These are phyloP conservation scores for Tolypocladium cylindrosporum DNA, from an alignment of 2,329 filamentous ascomycete species.

Conservation along the genomic window DNA sequence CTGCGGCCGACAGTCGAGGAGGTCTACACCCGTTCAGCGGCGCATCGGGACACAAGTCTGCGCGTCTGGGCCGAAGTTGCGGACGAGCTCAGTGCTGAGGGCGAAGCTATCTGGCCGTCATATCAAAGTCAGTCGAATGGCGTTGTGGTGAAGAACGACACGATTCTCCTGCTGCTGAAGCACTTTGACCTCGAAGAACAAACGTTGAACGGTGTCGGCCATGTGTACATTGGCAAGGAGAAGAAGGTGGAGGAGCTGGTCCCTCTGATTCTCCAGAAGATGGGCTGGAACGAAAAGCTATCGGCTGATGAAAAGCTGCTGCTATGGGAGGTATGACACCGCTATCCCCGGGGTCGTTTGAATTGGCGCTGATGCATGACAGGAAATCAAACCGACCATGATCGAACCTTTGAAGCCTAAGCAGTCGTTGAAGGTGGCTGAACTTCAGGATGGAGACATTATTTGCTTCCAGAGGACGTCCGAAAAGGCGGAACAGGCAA, in stretches of 20 bases:
- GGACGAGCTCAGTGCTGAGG: constrained; percentile 55
- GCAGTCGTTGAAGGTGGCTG: constrained; percentile 77
- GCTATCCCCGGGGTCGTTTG: not conserved
- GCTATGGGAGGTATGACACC: constrained; percentile 60
- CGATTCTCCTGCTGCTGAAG: constrained; percentile 83
- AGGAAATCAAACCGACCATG: constrained; percentile 96
- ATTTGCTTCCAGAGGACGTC: constrained; percentile 75
- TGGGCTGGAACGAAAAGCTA: constrained; percentile 76
- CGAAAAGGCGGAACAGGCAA: constrained; percentile 30
- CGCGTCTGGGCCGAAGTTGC: constrained; percentile 81
- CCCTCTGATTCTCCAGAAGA: constrained; percentile 65
- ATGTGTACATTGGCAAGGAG: constrained; percentile 79
- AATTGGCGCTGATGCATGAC: not conserved
- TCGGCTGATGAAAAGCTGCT: constrained; percentile 48
- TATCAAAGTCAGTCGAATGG: constrained; percentile 48
- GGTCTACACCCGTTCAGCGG: constrained; percentile 37
- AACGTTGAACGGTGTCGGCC: constrained; percentile 63
- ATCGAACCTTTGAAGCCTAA: constrained; percentile 92
- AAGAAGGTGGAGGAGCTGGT: constrained; percentile 82
- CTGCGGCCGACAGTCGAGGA: constrained; percentile 70
- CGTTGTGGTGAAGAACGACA: constrained; percentile 47
- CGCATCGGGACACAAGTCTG: constrained; percentile 61
- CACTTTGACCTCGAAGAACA: constrained; percentile 76
- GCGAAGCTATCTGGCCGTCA: constrained; percentile 62
- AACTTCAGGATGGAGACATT: constrained; percentile 95